Base-by-base conservation (phyloP, 495 filamentous ascomycete genomes). In the Glarea lozoyensis region DNA sequence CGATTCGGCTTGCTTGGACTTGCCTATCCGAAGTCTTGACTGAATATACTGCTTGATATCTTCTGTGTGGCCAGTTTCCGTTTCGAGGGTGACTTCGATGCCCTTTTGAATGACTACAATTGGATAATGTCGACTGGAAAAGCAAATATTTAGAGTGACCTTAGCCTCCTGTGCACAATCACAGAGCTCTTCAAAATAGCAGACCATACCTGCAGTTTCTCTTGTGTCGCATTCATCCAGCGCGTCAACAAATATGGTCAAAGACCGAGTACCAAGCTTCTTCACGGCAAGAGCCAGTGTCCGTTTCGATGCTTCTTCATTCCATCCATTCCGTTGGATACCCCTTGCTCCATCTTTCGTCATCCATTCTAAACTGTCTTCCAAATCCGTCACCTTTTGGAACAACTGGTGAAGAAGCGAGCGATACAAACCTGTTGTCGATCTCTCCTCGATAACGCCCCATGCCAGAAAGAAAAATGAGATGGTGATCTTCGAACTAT, bases 401-500 rank as follows among this genome's bases (percentile, higher is more conserved):
- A 63, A 50, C 23, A 67, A 23, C 39, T 67, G 64, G 41, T 52
- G 50, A 9, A 65, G 46, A 36, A 67, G 42, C 10, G 59, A 58
- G 13, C 59, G 49, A 29, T 62, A 59, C 4, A 60, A 37, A 19
- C 63, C 64, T 2, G 18, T 20, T 1, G 43, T 45, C 10, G 61
- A 56, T 32, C 55, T 58, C 42, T 66, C 58, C 39, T 64, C 45
- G 11, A 50, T 40, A 9, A 43, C 48, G 3, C 62, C 63, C 31
- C 59, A 54, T 7, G 59, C 63, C 21, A 65, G 53, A 51, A 68
- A 69, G 52, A 68, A 72, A 49, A 59, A 66, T 7, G 59, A 57
- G 2, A 58, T 33, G 10, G 60, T 51, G 34, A 49, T 51, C 39
- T 49, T 37, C 19, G 23, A 48, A 35, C 43, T 19, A 37, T 41